Evolutionary conservation across 495 filamentous ascomycete species (phyloP).

Genomic region (Recurvomyces mirabilis): DNA sequence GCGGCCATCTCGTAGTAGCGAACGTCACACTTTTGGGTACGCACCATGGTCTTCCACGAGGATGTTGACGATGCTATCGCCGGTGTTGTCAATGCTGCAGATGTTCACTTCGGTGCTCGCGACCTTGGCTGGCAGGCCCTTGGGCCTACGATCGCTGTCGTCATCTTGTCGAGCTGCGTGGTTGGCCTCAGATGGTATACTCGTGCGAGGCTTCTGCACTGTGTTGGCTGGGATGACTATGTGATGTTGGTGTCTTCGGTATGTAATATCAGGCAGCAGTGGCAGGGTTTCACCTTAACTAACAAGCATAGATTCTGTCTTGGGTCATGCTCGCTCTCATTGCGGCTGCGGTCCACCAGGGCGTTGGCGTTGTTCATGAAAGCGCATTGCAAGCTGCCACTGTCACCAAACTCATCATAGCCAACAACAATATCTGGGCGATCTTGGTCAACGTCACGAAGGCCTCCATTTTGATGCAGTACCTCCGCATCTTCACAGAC

Average conservation of each 20-base stretch:
- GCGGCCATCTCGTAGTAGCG: neutral
- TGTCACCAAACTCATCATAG: conserved; percentile 23
- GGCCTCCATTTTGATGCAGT: conserved; percentile 28
- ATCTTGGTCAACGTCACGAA: conserved; percentile 26
- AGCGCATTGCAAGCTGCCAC: neutral
- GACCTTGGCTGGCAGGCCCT: conserved; percentile 22
- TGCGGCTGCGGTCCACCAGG: conserved; percentile 8
- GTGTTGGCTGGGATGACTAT: conserved; percentile 23
- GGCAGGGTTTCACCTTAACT: neutral
- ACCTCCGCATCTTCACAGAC: conserved; percentile 24
- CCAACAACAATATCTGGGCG: conserved; percentile 24
- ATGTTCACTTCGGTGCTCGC: conserved; percentile 5
- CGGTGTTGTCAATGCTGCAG: neutral
- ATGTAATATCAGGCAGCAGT: too few species aligned
- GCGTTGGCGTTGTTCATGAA: conserved; percentile 4
- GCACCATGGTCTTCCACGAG: neutral
- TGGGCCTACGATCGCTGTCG: conserved; percentile 14
- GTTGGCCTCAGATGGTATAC: conserved; percentile 24
- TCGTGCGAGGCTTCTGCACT: conserved; percentile 14
- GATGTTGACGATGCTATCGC: neutral
- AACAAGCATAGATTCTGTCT: conserved; percentile 10
- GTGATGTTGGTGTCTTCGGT: conserved; percentile 24
- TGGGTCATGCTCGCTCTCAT: conserved; percentile 16
- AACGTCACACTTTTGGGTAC: neutral
- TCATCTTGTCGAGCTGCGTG: conserved; percentile 11